phyloP scores from a whole-genome alignment of 257 asterid genomes.

The Solanum pimpinellifolium region DNA sequence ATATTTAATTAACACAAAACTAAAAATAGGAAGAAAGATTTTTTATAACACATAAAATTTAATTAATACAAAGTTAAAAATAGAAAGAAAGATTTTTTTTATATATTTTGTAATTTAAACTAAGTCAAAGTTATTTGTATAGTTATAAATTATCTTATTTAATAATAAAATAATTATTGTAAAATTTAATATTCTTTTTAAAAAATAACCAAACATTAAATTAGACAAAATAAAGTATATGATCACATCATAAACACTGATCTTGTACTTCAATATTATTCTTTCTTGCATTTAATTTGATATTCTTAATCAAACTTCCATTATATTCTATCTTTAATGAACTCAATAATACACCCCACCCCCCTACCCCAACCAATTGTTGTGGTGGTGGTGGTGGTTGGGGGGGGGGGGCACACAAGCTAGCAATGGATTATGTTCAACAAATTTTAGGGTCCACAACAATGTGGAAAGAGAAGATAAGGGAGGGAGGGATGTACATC shows the following conservation, averaged over 20 bases:
- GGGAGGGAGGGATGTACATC: background rate
- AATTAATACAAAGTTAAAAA: background rate
- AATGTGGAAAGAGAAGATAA: slow-evolving; percentile 8
- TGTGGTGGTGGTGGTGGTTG: background rate
- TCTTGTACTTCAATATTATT: background rate
- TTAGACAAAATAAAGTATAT: background rate
- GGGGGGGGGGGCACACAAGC: background rate
- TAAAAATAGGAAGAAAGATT: no score
- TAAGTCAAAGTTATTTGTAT: background rate
- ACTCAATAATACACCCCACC: background rate
- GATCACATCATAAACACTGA: background rate
- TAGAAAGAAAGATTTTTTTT: background rate
- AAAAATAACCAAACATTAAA: background rate
- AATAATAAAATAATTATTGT: background rate
- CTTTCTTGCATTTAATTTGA: background rate
- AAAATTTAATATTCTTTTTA: background rate
- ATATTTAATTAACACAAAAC: no score
- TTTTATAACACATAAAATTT: background rate
- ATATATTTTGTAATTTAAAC: background rate
- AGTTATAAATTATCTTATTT: background rate
- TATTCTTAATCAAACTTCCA: background rate
- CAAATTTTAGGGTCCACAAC: slow-evolving; percentile 16
- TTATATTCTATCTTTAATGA: background rate
- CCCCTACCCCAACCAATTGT: background rate
- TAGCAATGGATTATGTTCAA: background rate